Conservation (phyloP, 345 rosid genomes). For the Dipteronia dyeriana region DNA sequence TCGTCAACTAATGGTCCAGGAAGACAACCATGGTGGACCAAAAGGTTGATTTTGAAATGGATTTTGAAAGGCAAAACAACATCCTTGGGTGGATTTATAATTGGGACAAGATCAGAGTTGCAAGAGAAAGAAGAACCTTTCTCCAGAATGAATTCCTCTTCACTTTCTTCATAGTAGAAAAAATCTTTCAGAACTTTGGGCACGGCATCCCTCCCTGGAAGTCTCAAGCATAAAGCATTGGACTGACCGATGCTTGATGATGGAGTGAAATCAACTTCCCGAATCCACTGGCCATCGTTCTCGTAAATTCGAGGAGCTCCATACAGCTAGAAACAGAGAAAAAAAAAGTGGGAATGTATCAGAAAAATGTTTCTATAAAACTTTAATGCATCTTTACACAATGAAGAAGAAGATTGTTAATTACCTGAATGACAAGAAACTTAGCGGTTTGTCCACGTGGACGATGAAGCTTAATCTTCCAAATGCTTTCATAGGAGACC, state of each 20-base stretch:
- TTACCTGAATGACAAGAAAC: conserved; percentile 50
- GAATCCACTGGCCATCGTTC: conserved; percentile 36
- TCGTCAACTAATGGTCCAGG: conserved; percentile 42
- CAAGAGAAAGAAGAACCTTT: conserved; percentile 36
- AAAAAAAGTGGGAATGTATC: neutral
- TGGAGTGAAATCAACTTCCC: conserved; percentile 47
- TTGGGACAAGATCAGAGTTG: conserved; percentile 40
- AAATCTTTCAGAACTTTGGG: conserved; percentile 39
- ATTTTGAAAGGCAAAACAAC: conserved; percentile 35
- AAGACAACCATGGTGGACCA: conserved; percentile 51
- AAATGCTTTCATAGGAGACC: conserved; percentile 45
- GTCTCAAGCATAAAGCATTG: conserved; percentile 39
- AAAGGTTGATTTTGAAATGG: conserved; percentile 40
- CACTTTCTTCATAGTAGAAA: conserved; percentile 30
- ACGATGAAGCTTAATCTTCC: conserved; percentile 37
- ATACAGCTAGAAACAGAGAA: conserved; percentile 27
- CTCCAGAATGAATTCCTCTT: conserved; percentile 26
- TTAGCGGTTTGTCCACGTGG: conserved; percentile 14
- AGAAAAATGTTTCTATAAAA: neutral
- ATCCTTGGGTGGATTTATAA: conserved; percentile 36
- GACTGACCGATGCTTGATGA: conserved; percentile 46
- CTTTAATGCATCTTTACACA: neutral
- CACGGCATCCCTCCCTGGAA: conserved; percentile 23
- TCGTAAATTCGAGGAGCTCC: conserved; percentile 44
- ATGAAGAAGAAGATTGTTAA: neutral